Evolutionary conservation across 2,329 filamentous ascomycete species (phyloP).

Genomic region (Talaromyces marneffei): DNA sequence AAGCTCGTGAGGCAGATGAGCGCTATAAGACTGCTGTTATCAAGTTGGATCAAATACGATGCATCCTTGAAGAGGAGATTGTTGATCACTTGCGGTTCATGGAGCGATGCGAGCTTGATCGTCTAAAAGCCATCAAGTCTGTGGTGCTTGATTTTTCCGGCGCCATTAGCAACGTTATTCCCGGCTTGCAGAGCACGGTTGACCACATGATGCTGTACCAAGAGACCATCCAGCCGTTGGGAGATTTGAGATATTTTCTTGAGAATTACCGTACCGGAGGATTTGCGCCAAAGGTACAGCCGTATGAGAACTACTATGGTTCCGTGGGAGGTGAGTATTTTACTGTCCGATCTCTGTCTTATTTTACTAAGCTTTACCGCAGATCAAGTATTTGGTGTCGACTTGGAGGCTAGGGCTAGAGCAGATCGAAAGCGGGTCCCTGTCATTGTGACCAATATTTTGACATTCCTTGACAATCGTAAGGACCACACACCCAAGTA

Average conservation of each 20-base stretch:
- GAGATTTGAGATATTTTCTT: slow-evolving; percentile 85
- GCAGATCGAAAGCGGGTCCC: slow-evolving; percentile 95
- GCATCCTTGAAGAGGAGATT: slow-evolving; percentile 92
- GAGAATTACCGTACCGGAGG: slow-evolving; percentile 96
- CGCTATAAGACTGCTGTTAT: slow-evolving; percentile 82
- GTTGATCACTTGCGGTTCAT: slow-evolving; percentile 89
- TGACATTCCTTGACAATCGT: slow-evolving; percentile 90
- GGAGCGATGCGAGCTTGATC: slow-evolving; percentile 92
- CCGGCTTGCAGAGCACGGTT: slow-evolving; percentile 87
- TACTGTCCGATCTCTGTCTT: slow-evolving; percentile 13
- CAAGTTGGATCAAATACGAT: slow-evolving; percentile 83
- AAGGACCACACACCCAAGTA: slow-evolving; percentile 20
- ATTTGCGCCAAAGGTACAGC: slow-evolving; percentile 82
- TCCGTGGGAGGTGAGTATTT: slow-evolving; percentile 64
- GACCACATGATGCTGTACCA: slow-evolving; percentile 99
- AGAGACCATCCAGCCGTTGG: slow-evolving; percentile 90
- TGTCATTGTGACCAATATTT: slow-evolving; percentile 80
- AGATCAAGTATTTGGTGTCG: slow-evolving; percentile 96
- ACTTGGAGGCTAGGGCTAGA: slow-evolving; percentile 88
- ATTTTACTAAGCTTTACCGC: background rate
- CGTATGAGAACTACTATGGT: slow-evolving; percentile 99
- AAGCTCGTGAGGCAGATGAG: slow-evolving; percentile 85
- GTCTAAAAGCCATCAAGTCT: slow-evolving; percentile 95
- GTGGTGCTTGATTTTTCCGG: slow-evolving; percentile 97
- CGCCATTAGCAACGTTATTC: slow-evolving; percentile 95